Evolutionary conservation across 441 rosid genomes (phyloP), one percentile per base, ranked within the genome.

Genomic region (Dalechampia spathulata): DNA sequence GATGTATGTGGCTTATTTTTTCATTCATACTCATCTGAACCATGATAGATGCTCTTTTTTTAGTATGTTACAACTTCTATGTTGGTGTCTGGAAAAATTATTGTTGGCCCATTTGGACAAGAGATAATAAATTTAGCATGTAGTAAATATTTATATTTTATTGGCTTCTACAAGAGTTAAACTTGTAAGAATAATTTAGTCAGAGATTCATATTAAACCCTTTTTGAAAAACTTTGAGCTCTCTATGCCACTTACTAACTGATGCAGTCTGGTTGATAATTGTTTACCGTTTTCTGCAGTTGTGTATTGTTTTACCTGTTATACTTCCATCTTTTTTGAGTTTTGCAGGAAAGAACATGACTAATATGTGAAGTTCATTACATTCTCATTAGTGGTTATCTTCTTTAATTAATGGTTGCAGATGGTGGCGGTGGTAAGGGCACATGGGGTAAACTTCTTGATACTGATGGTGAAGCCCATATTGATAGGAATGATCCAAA

Each of bases 381-480:
- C 9, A 14, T 48, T 28, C 61, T 60, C 41, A 66, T 34, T 32
- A 60, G 30, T 57, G 14, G 10, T 61, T 56, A 10, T 44, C 37
- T 7, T 30, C 23, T 25, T 57, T 21, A 45, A 45, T 55, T 50
- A 2, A 39, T 72, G 55, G 36, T 60, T 66, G 52, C 70, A 91
- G 98, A 92, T 50, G 98, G 96, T 57, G 98, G 71, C 60, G 95
- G 96, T 44, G 98, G 98, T 15, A 88, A 88, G 72, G 96, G 96
- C 34, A 84, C 96, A 19, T 88, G 96, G 96, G 98, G 98, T 7
- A 88, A 84, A 74, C 80, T 92, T 55, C 85, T 92, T 37, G 98
- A 88, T 68, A 83, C 87, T 13, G 94, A 81, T 48, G 81, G 68
- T 55, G 98, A 76, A 53, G 68, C 69, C 51, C 82, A 49, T 49